Evolutionary conservation across 768 basidiomycete species (phyloP).

Genomic region (Amanita polypyramis): DNA sequence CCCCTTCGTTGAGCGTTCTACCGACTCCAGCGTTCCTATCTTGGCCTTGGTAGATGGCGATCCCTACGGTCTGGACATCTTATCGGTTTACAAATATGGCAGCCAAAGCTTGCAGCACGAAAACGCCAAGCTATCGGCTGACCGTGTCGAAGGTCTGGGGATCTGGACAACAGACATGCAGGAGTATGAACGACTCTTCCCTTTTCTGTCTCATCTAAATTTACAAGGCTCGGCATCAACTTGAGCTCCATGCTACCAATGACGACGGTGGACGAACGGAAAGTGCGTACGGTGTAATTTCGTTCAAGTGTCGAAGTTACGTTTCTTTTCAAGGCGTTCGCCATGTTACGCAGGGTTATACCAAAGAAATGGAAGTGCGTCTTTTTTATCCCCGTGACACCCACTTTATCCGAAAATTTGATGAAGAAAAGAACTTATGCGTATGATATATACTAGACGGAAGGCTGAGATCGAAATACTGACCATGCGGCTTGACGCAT

Average conservation of each 20-base stretch:
- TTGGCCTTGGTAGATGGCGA: slow-evolving; percentile 82
- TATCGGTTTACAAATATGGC: slow-evolving; percentile 80
- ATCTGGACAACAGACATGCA: slow-evolving; percentile 59
- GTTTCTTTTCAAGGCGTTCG: slow-evolving; percentile 37
- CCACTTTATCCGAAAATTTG: neutral
- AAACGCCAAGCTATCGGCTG: slow-evolving; percentile 51
- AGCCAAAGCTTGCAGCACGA: slow-evolving; percentile 66
- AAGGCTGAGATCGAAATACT: slow-evolving; percentile 88
- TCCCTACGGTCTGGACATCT: slow-evolving; percentile 86
- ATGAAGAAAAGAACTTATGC: slow-evolving; percentile 65
- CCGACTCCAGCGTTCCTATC: slow-evolving; percentile 52
- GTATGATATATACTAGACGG: slow-evolving; percentile 70
- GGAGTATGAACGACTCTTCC: slow-evolving; percentile 28
- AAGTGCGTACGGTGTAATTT: slow-evolving; percentile 29
- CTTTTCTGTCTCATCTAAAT: neutral
- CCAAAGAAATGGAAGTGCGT: slow-evolving; percentile 61
- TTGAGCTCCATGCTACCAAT: slow-evolving; percentile 58
- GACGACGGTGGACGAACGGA: slow-evolving; percentile 61
- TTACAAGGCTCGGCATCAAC: slow-evolving; percentile 45
- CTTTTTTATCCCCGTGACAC: slow-evolving; percentile 1
- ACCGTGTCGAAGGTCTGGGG: slow-evolving; percentile 73
- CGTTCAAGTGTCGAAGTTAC: neutral
- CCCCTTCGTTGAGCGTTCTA: neutral
- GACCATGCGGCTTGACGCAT: neutral
- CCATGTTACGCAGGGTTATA: slow-evolving; percentile 46